phyloP scores from a whole-genome alignment of 345 rosid genomes.

The Eucalyptus grandis region DNA sequence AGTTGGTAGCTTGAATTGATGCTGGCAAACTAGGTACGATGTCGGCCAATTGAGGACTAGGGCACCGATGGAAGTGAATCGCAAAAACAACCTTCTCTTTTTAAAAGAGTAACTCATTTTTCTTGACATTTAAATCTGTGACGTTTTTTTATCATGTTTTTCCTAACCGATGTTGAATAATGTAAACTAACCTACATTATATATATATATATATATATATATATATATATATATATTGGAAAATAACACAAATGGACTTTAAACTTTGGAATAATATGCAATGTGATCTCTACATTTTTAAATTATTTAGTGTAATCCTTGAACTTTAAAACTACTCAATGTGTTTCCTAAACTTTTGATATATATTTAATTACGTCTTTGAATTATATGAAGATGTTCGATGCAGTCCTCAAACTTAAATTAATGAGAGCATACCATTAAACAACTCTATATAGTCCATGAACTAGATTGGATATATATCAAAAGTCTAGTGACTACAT shows the following conservation, averaged over 20 bases:
- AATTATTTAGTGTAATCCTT: fast-evolving
- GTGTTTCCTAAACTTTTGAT: fast-evolving
- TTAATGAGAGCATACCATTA: neutral
- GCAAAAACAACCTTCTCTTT: neutral
- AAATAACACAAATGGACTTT: neutral
- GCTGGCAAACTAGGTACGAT: fast-evolving
- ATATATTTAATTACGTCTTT: neutral
- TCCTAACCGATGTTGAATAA: fast-evolving
- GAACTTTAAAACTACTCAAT: neutral
- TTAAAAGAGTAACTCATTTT: neutral
- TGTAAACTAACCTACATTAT: neutral
- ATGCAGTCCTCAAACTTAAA: fast-evolving
- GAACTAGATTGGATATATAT: neutral
- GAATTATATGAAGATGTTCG: neutral
- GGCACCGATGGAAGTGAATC: neutral
- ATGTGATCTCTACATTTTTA: fast-evolving
- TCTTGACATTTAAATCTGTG: neutral
- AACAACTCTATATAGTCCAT: neutral
- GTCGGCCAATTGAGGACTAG: neutral
- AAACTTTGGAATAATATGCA: neutral
- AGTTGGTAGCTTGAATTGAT: neutral
- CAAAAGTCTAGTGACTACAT: neutral
- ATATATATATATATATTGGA: no score
- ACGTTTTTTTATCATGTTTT: neutral
- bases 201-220: no score